A percentile compares a stretch with the other conserved stretches of the same genome.
Evolutionary conservation across 495 filamentous ascomycete species (phyloP).

Genomic region (Aspergillus coremiiformis): DNA sequence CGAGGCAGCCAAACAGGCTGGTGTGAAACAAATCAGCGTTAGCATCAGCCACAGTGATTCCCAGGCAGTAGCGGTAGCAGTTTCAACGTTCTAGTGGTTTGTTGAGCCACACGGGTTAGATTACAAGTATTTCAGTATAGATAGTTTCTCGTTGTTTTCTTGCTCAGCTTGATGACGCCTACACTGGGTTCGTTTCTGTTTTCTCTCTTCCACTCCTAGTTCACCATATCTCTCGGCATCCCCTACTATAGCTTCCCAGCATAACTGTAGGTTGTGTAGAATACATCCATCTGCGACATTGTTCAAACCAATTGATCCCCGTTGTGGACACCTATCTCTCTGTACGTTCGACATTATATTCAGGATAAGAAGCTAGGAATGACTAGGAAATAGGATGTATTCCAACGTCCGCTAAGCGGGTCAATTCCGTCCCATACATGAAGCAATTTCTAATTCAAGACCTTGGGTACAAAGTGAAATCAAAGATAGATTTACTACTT

Average conservation of each 20-base stretch:
- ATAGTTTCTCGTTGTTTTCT: not conserved
- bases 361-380: too few species aligned
- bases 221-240: too few species aligned
- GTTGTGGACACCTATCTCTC: too few species aligned
- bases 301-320: too few species aligned
- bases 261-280: too few species aligned
- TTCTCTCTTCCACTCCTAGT: too few species aligned
- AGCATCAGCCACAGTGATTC: conserved; percentile 91
- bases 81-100: conserved; percentile 57
- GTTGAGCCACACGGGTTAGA: conserved; percentile 8
- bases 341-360: too few species aligned
- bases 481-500: not conserved
- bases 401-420: not conserved
- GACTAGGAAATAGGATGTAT: not conserved
- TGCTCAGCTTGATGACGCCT: not conserved
- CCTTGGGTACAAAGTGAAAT: not conserved
- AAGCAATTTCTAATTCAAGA: not conserved
- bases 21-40: conserved; percentile 78
- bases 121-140: conserved; percentile 3
- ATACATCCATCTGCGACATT: too few species aligned
- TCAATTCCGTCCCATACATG: not conserved
- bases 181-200: not conserved
- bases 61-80: conserved; percentile 88
- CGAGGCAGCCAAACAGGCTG: conserved; percentile 69
- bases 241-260: too few species aligned